phyloP scores from a whole-genome alignment of 108 stramenopile species.

The Skeletonema costatum region DNA sequence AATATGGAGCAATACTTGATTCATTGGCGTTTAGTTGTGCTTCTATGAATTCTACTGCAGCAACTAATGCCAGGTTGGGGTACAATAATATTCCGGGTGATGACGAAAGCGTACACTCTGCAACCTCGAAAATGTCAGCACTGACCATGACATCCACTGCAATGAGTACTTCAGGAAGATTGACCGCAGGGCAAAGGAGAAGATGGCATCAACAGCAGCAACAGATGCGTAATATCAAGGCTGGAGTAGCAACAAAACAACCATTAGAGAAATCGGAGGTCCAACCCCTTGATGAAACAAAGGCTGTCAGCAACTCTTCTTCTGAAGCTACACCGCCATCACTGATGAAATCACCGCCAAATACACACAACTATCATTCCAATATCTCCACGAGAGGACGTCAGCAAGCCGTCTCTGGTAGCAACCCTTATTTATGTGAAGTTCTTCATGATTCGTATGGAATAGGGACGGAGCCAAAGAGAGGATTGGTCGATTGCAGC shows the following conservation, averaged over 20 bases:
- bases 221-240: slow-evolving; percentile 19
- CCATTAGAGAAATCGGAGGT: background rate
- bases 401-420: slow-evolving; percentile 42
- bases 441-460: slow-evolving; percentile 54
- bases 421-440: slow-evolving; percentile 46
- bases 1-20: slow-evolving; percentile 37
- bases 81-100: slow-evolving; percentile 1
- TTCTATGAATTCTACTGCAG: background rate
- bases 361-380: background rate
- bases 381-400: slow-evolving; percentile 9
- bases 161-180: slow-evolving; percentile 17
- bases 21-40: slow-evolving; percentile 9
- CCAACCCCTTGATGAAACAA: background rate
- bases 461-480: slow-evolving; percentile 28
- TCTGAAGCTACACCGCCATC: background rate
- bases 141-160: slow-evolving; percentile 30
- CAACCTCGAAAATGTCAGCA: slow-evolving; percentile 28
- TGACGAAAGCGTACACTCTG: slow-evolving; percentile 40
- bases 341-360: background rate
- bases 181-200: slow-evolving; percentile 43
- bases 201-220: slow-evolving; percentile 43
- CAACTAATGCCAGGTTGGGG: slow-evolving; percentile 7
- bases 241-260: slow-evolving; percentile 1
- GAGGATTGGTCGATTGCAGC: slow-evolving; percentile 34
- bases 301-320: background rate